Evolutionary conservation across 2,329 filamentous ascomycete genomes (phyloP), one percentile per base, ranked within the genome.

Genomic region (Penicillium glabrum): DNA sequence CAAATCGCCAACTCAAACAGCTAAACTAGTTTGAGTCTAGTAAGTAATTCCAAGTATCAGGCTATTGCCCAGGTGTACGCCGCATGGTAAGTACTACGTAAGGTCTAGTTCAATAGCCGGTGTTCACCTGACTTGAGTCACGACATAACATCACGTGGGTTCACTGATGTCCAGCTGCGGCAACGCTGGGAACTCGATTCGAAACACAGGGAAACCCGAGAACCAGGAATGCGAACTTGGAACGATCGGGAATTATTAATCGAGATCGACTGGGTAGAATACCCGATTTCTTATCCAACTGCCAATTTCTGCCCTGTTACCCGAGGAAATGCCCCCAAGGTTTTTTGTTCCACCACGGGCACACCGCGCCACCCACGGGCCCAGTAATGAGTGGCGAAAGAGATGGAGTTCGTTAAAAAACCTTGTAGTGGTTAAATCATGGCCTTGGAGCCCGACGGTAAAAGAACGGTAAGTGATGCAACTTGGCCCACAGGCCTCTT

Each of bases 341-440:
- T 50, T 50, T 48, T 39, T 13, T 21, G 33, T 23, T 50, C 31
- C 33, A 39, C 45, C 27, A 27, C 24, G 41, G 47, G 23, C 23
- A 53, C 43, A 35, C 50, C 50, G 31, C 50, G 26, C 50, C 50
- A 46, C 29, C 29, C 39, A 43, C 48, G 29, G 27, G 29, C 16
- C 26, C 35, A 39, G n/a, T 39, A 39, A 8, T 23, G 19, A 45
- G 50, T 53, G 50, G 50, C 50, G 37, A 53, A 53, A 51, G 41
- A 1, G 31, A 33, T 33, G 50, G 50, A 35, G 50, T 53, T 53
- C 43, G 33, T 53, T 19, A 5, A 13, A 48, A 39, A 23, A 41
- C 19, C 8, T 23, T 39, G 10, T 41, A 19, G 10, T 23, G 8
- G 19, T 21, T 41, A 19, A 23, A 13, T 14, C 10, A 21, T 23